Conservation (phyloP, 2,329 filamentous ascomycete genomes). For the Alternaria sp. region DNA sequence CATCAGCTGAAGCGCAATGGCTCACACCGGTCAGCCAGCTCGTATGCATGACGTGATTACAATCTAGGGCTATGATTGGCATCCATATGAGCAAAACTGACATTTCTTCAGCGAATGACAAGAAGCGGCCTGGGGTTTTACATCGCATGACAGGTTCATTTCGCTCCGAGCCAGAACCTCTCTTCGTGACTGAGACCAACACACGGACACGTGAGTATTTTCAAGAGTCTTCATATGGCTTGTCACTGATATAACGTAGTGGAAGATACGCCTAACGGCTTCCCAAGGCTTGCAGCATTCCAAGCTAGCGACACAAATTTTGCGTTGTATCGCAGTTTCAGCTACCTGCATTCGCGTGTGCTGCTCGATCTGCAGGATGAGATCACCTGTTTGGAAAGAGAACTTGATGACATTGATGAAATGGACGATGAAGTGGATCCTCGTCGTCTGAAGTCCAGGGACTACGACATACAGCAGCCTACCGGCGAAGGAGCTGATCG, state of each 20-base stretch:
- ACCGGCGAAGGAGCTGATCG: slow-evolving; percentile 18
- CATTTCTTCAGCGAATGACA: slow-evolving; percentile 22
- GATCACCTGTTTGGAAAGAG: slow-evolving; percentile 44
- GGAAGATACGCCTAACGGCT: slow-evolving; percentile 49
- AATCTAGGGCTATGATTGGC: neutral
- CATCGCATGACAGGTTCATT: slow-evolving; percentile 40
- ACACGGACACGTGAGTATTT: slow-evolving; percentile 39
- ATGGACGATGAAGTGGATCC: no score
- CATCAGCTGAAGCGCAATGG: neutral
- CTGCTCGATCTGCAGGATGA: slow-evolving; percentile 49
- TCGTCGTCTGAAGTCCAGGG: slow-evolving; percentile 28
- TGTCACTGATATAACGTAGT: slow-evolving; percentile 29
- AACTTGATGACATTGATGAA: slow-evolving; percentile 35
- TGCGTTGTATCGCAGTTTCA: slow-evolving; percentile 49
- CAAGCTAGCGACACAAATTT: slow-evolving; percentile 50
- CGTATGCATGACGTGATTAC: neutral
- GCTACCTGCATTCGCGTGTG: slow-evolving; percentile 49
- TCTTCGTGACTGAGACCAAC: slow-evolving; percentile 37
- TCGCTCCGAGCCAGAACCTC: slow-evolving; percentile 37
- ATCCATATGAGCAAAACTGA: slow-evolving; percentile 13
- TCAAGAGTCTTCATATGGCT: neutral
- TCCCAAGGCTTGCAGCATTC: slow-evolving; percentile 48
- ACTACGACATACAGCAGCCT: slow-evolving; percentile 26
- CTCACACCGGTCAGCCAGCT: neutral
- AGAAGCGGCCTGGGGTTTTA: slow-evolving; percentile 33